phyloP scores from a whole-genome alignment of 495 filamentous ascomycete species.

The Hyaloscypha finlandica region DNA sequence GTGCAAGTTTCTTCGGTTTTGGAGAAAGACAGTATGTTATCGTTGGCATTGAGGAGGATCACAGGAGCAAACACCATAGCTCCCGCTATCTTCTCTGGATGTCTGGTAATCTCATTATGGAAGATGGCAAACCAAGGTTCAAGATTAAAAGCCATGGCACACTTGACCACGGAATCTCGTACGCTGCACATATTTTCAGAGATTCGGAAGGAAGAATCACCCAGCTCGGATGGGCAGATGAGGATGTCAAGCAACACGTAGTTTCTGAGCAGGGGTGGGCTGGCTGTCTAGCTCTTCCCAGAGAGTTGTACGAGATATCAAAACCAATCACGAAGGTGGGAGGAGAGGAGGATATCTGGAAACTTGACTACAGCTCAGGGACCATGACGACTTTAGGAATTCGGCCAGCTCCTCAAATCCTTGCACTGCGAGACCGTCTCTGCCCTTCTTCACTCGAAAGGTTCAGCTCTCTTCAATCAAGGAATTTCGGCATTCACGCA shows the following conservation, averaged over 20 bases:
- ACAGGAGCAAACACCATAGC: slow-evolving; percentile 12
- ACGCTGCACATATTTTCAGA: slow-evolving; percentile 27
- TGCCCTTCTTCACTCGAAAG: slow-evolving; percentile 25
- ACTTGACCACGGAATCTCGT: slow-evolving; percentile 23
- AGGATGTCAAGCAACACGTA: slow-evolving; percentile 14
- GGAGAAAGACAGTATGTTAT: slow-evolving; percentile 24
- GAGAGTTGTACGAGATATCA: slow-evolving; percentile 25
- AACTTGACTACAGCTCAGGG: slow-evolving; percentile 11
- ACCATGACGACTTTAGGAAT: slow-evolving; percentile 27
- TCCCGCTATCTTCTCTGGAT: slow-evolving; percentile 23
- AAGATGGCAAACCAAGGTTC: slow-evolving; percentile 26
- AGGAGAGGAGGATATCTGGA: slow-evolving; percentile 17
- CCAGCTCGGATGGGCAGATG: slow-evolving; percentile 29
- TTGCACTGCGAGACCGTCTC: slow-evolving; percentile 22
- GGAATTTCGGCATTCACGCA: slow-evolving; percentile 29
- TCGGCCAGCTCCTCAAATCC: slow-evolving; percentile 29
- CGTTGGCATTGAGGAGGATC: slow-evolving; percentile 28
- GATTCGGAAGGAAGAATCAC: slow-evolving; percentile 23
- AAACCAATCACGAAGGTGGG: slow-evolving; percentile 10
- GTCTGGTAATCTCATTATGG: slow-evolving; percentile 20
- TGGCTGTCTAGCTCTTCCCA: slow-evolving; percentile 26
- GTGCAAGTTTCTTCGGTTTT: slow-evolving; percentile 29
- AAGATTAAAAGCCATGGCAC: slow-evolving; percentile 24
- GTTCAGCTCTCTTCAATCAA: slow-evolving; percentile 26
- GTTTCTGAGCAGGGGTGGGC: slow-evolving; percentile 26